A percentile compares a stretch with the other conserved stretches of the same genome.
Conservation (phyloP, 208 protist species). For the Crithidia brevicula region DNA sequence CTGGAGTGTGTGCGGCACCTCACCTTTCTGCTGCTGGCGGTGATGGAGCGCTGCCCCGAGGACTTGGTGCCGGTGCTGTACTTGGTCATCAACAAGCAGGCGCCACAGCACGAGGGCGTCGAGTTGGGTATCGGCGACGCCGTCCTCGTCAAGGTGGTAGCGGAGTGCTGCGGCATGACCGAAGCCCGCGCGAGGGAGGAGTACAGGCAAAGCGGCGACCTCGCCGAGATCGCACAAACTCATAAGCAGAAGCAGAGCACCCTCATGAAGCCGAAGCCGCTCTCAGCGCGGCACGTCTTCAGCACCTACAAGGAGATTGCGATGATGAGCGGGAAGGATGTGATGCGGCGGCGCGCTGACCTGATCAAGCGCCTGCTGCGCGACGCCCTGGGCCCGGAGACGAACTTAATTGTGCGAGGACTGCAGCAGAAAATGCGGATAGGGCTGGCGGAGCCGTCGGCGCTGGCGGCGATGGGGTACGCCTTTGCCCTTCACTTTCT, state of each 20-base stretch:
- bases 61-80: constrained; percentile 94
- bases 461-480: constrained; percentile 94
- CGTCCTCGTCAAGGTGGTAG: constrained; percentile 95
- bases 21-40: constrained; percentile 80
- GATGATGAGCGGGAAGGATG: constrained; percentile 87
- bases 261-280: constrained; percentile 89
- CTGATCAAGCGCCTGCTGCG: constrained; percentile 95
- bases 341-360: constrained; percentile 90
- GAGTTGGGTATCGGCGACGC: constrained; percentile 98
- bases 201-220: constrained; percentile 93
- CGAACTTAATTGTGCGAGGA: constrained; percentile 96
- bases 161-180: constrained; percentile 94
- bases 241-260: constrained; percentile 87
- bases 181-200: constrained; percentile 84
- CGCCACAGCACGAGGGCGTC: constrained; percentile 95
- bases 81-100: constrained; percentile 96
- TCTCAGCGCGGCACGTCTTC: constrained; percentile 94
- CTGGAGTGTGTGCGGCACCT: constrained; percentile 91
- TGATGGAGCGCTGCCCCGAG: constrained; percentile 83
- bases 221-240: constrained; percentile 95
- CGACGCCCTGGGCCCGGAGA: constrained; percentile 90
- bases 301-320: constrained; percentile 92
- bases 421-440: constrained; percentile 98
- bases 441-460: constrained; percentile 96
- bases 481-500: constrained; percentile 90